Conservation (phyloP, 331 rosid genomes). For the Rhamnella rubrinervis region DNA sequence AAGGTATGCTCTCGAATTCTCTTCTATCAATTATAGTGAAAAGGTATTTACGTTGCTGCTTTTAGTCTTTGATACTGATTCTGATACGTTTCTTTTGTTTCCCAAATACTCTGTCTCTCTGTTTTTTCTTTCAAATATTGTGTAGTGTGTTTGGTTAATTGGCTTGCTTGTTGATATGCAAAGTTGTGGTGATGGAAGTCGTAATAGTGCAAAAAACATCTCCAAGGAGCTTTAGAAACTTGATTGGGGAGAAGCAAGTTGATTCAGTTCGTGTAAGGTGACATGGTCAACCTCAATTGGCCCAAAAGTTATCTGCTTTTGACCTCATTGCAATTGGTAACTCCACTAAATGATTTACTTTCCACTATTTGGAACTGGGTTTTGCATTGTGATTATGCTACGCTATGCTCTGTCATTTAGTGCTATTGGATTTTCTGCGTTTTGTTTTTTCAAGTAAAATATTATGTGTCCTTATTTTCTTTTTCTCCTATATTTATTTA, state of each 20-base stretch:
- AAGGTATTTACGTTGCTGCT: too few relatives aligned
- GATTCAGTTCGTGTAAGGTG: constrained; percentile 55
- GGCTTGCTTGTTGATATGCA: neutral
- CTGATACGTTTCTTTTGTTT: too few relatives aligned
- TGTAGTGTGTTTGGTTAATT: neutral
- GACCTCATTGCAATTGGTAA: constrained; percentile 83
- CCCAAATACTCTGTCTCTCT: too few relatives aligned
- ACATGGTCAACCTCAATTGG: constrained; percentile 48
- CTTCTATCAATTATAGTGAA: too few relatives aligned
- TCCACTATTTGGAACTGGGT: neutral
- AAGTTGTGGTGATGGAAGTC: neutral
- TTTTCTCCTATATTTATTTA: too few relatives aligned
- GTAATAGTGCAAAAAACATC: constrained; percentile 19
- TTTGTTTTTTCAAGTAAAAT: too few relatives aligned
- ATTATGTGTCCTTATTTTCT: too few relatives aligned
- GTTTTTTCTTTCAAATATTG: too few relatives aligned
- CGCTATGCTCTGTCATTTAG: neutral
- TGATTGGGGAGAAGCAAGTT: constrained; percentile 69
- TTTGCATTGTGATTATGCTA: neutral
- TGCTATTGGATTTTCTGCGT: neutral
- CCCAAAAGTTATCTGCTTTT: constrained; percentile 57
- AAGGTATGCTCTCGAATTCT: too few relatives aligned
- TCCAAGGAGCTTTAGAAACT: constrained; percentile 47
- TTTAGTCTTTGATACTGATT: too few relatives aligned
- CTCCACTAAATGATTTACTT: neutral